A percentile compares a stretch with the other conserved stretches of the same genome.
phyloP scores from a whole-genome alignment of 305 asterid species.

The Solanum hybrid region DNA sequence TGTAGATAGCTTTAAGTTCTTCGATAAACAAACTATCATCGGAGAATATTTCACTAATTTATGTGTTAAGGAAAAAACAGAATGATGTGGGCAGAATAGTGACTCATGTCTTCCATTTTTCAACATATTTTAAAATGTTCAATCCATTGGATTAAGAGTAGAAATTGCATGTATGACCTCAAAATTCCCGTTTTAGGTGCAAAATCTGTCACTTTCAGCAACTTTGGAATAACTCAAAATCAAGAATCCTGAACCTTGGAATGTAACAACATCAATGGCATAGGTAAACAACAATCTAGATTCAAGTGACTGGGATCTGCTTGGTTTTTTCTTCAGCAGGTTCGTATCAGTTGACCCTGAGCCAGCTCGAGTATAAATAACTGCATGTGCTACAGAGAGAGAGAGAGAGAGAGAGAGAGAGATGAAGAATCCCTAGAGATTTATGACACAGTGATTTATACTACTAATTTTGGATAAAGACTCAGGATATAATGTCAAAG shows the following conservation, averaged over 20 bases:
- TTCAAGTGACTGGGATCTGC: background rate
- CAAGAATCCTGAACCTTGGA: background rate
- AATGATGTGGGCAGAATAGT: background rate
- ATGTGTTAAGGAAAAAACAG: background rate
- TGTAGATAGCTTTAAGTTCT: background rate
- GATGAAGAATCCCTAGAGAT: background rate
- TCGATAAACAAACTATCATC: background rate
- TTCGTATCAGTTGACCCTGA: background rate
- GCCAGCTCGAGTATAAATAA: background rate
- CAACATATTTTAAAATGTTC: background rate
- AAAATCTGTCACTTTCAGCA: background rate
- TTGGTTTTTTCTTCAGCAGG: background rate
- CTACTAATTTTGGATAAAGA: background rate
- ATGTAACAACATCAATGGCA: background rate
- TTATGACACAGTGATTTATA: background rate
- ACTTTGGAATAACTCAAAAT: conserved; percentile 1
- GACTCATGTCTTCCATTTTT: background rate
- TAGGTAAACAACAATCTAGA: background rate
- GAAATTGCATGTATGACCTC: background rate
- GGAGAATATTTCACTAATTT: background rate
- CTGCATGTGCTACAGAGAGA: background rate
- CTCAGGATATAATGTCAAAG: background rate
- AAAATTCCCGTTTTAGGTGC: background rate
- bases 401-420: background rate
- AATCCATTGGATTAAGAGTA: background rate